These are phyloP conservation scores for Bacterosira constricta DNA, from an alignment of 108 stramenopile genomes.

Conservation along the genomic window DNA sequence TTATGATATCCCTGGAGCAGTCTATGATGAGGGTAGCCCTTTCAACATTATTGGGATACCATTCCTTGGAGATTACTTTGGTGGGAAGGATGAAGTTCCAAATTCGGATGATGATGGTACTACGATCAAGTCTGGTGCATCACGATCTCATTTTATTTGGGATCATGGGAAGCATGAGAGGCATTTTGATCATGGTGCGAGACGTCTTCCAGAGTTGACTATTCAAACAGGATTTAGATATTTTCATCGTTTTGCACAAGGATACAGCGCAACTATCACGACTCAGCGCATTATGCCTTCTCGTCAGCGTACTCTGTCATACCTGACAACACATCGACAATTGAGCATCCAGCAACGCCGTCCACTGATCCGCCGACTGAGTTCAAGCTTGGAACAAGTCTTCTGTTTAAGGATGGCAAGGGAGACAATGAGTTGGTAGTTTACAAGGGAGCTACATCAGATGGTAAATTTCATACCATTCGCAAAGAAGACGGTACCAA, in stretches of 20 bases:
- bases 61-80: not conserved
- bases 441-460: conserved; percentile 7
- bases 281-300: not conserved
- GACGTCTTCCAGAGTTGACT: not conserved
- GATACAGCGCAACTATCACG: not conserved
- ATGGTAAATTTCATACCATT: not conserved
- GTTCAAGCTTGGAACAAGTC: not conserved
- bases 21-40: not conserved
- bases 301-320: conserved; percentile 3
- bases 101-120: not conserved
- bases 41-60: not conserved
- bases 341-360: too few relatives aligned
- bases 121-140: not conserved
- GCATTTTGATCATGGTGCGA: not conserved
- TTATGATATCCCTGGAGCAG: not conserved
- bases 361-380: too few relatives aligned
- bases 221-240: not conserved
- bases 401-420: not conserved
- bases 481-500: not conserved
- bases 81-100: not conserved
- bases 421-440: not conserved
- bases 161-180: conserved; percentile 5
- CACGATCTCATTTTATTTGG: not conserved
- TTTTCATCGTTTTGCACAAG: conserved; percentile 2
- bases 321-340: not conserved